Evolutionary conservation across 2,329 filamentous ascomycete species (phyloP), one percentile per base, ranked within the genome.

Genomic region (Penicillium nordicum): DNA sequence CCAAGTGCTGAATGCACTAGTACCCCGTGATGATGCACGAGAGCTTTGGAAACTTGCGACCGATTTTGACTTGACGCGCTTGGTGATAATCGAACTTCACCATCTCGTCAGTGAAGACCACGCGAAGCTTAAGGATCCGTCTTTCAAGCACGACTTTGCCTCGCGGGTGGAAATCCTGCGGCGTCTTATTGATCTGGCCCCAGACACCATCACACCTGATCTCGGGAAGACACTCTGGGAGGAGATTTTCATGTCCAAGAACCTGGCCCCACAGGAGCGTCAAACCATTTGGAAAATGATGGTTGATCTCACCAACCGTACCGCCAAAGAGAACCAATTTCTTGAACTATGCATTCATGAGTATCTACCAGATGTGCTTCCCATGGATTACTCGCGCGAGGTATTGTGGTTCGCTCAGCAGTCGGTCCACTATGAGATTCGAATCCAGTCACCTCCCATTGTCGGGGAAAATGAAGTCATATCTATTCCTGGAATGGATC

Each of bases 221-320:
- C 78, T 89, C 4, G 86, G 87, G 16, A 76, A 79, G 41, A 78
- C 78, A 12, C 79, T 96, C 1, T 96, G 90, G 90, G 79, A 87
- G 55, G 78, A 87, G 38, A 78, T 94, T 27, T 84, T 96, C 46
- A 88, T 90, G 12, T 78, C 81, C 5, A 74, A 79, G 38, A 84
- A 86, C 4, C 74, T 85, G 4, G 84, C 82, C 25, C 74, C 80
- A 4, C 79, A 82, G 9, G 85, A 89, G 57, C 81, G 89, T 53
- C 81, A 84, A 57, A 76, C 80, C 14, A 88, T 86, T 0, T 96
- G 92, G 92, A 76, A 82, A 27, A 82, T 87, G 55, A 73, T 93
- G 81, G 84, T 69, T 63, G 66, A 59, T 36, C 65, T 70, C 21
- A 64, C 69, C n/a, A 62, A 59, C 23, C 63, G 64, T 48, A 69